A percentile compares a stretch with the other conserved stretches of the same genome.
phyloP scores from a whole-genome alignment of 2,329 filamentous ascomycete species.

The Dothistroma pini region DNA sequence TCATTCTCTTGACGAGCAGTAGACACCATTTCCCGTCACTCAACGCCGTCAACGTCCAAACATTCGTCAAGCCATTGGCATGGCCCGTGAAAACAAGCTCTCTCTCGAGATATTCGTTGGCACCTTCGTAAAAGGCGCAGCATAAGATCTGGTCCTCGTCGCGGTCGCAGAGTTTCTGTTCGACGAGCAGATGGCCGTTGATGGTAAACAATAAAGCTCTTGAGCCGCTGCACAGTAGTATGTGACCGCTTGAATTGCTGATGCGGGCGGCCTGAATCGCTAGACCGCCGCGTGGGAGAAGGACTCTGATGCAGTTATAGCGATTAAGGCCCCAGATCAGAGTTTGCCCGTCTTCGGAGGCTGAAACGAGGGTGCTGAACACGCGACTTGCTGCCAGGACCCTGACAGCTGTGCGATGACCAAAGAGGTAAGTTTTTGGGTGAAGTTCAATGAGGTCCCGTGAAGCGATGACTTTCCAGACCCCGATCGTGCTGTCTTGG shows the following conservation, averaged over 20 bases:
- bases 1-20: constrained; percentile 71
- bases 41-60: constrained; percentile 57
- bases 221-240: constrained; percentile 75
- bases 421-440: constrained; percentile 77
- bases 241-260: constrained; percentile 87
- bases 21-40: constrained; percentile 66
- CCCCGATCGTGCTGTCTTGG: constrained; percentile 83
- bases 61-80: constrained; percentile 75
- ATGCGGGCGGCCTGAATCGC: constrained; percentile 69
- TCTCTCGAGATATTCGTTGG: constrained; percentile 87
- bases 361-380: constrained; percentile 83
- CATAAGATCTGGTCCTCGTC: constrained; percentile 68
- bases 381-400: constrained; percentile 80
- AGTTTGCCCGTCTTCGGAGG: constrained; percentile 74
- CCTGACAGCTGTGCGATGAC: constrained; percentile 79
- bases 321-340: constrained; percentile 94
- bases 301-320: constrained; percentile 66
- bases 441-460: constrained; percentile 73
- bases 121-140: constrained; percentile 90
- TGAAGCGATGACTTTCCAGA: constrained; percentile 64
- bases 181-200: constrained; percentile 77
- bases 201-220: constrained; percentile 77
- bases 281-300: constrained; percentile 53
- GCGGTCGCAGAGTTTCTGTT: constrained; percentile 72
- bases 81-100: constrained; percentile 89